phyloP scores from a whole-genome alignment of 129 eudicot genomes.

The Flaveria sonorensis region DNA sequence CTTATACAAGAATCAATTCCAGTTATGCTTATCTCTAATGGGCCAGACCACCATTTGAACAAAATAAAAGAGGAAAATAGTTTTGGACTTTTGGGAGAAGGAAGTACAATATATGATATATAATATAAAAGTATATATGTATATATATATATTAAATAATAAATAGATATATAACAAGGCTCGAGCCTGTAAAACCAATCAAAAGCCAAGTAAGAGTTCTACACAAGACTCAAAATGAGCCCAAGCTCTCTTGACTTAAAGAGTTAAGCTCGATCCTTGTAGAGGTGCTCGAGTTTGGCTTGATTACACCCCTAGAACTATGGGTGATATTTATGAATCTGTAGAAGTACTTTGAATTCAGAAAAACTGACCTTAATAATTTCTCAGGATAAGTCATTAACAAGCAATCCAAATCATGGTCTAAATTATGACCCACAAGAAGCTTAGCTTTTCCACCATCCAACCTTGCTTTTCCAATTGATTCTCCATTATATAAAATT shows the following conservation, averaged over 20 bases:
- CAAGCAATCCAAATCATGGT: slow-evolving; percentile 55
- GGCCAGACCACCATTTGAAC: not conserved
- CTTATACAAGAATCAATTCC: not conserved
- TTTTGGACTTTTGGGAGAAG: not conserved
- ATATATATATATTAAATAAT: too few relatives aligned
- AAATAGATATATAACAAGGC: too few relatives aligned
- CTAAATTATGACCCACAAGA: slow-evolving; percentile 69
- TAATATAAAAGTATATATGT: too few relatives aligned
- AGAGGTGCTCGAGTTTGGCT: slow-evolving; percentile 2
- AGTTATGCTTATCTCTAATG: not conserved
- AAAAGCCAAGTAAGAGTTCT: not conserved
- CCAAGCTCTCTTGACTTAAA: not conserved
- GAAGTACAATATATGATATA: too few relatives aligned
- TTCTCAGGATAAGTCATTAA: slow-evolving; percentile 59
- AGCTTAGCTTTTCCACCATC: slow-evolving; percentile 66
- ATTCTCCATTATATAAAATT: slow-evolving; percentile 64
- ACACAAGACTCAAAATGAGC: not conserved
- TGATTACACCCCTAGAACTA: not conserved
- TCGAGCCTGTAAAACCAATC: not conserved
- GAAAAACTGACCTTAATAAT: slow-evolving; percentile 52
- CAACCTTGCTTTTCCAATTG: slow-evolving; percentile 50
- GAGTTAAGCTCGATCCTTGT: not conserved
- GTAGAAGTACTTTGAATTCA: not conserved
- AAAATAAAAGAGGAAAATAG: not conserved
- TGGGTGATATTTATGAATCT: not conserved